Conservation (phyloP, 2,329 filamentous ascomycete species). For the Beauveria varroae region DNA sequence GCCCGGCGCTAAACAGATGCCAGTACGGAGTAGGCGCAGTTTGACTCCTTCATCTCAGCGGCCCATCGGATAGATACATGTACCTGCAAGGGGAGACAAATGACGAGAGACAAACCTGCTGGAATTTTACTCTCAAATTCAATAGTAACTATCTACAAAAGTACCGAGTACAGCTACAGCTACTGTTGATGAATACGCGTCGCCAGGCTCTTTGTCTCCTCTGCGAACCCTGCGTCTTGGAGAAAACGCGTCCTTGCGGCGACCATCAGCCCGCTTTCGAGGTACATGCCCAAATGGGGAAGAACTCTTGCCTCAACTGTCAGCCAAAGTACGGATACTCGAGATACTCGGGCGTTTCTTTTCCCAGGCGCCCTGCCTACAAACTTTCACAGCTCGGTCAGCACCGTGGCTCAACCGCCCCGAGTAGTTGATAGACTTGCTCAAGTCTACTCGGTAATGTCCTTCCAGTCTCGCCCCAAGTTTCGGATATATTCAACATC, state of each 20-base stretch:
- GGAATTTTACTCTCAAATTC: background rate
- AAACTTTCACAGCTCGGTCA: background rate
- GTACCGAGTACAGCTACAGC: background rate
- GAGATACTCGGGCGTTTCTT: background rate
- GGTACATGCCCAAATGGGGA: background rate
- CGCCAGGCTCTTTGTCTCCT: background rate
- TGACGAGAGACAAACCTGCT: background rate
- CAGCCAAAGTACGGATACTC: background rate
- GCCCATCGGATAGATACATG: background rate
- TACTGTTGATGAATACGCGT: background rate
- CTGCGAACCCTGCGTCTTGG: background rate
- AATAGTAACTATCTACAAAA: background rate
- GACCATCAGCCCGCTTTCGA: conserved; percentile 1
- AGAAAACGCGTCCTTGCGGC: background rate
- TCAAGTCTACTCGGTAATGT: background rate
- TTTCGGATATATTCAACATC: background rate
- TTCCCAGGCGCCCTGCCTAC: too few species aligned
- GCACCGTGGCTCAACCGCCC: too few species aligned
- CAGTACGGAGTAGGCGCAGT: too few species aligned
- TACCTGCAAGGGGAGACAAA: background rate
- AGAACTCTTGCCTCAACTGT: background rate
- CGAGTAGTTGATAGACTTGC: too few species aligned
- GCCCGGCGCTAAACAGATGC: background rate
- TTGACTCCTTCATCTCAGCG: background rate
- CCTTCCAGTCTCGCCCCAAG: background rate